These are phyloP conservation scores for Colletotrichum sp. DNA, from an alignment of 2,329 filamentous ascomycete species.

Conservation along the genomic window DNA sequence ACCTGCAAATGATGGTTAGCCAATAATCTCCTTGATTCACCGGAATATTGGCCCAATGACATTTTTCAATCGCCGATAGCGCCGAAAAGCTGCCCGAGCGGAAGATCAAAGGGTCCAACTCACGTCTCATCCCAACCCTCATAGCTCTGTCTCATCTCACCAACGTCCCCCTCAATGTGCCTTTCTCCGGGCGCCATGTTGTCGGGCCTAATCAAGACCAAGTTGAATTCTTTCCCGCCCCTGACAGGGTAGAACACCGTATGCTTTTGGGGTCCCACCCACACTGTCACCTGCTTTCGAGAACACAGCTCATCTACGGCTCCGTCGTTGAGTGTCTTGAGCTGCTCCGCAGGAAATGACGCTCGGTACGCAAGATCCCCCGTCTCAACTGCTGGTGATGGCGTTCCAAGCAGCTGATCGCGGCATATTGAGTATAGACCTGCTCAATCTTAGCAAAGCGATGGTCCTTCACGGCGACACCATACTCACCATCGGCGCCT, in stretches of 20 bases:
- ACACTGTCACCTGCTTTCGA: neutral
- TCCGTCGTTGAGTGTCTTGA: neutral
- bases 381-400: neutral
- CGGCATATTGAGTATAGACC: slow-evolving; percentile 9
- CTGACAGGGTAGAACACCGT: neutral
- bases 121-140: slow-evolving; percentile 11
- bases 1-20: neutral
- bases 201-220: neutral
- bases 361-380: slow-evolving; percentile 1
- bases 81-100: neutral
- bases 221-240: neutral
- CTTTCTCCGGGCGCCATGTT: neutral
- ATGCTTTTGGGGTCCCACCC: slow-evolving; percentile 1
- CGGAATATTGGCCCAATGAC: neutral
- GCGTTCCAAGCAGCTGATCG: neutral
- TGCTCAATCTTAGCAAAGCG: neutral
- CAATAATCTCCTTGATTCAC: neutral
- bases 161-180: neutral
- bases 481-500: slow-evolving; percentile 7
- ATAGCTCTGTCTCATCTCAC: slow-evolving; percentile 5
- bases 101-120: neutral
- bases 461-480: fast-evolving
- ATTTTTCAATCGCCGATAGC: neutral
- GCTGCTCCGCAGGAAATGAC: neutral
- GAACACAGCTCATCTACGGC: neutral